phyloP scores from a whole-genome alignment of 257 asterid genomes.

The Fraxinus pennsylvanica region DNA sequence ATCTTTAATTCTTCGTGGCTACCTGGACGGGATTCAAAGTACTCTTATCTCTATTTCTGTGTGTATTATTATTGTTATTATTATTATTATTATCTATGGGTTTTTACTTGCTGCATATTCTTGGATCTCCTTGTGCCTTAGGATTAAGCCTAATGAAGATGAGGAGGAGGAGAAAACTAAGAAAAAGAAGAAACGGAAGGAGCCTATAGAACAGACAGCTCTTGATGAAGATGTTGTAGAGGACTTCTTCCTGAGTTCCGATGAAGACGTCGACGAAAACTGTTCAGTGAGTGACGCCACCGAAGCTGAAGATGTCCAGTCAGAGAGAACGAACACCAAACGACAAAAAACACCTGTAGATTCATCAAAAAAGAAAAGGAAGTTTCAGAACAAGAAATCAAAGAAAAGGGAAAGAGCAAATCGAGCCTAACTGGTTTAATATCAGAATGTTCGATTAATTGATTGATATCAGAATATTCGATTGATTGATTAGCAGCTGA shows the following conservation, averaged over 20 bases:
- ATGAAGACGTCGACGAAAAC: constrained; percentile 47
- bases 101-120: background rate
- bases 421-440: background rate
- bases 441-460: too few relatives aligned
- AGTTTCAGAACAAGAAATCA: constrained; percentile 40
- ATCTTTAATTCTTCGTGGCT: constrained; percentile 48
- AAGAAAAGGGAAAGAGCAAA: constrained; percentile 57
- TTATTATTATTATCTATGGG: background rate
- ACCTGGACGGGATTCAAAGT: constrained; percentile 55
- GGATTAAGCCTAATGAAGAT: constrained; percentile 32
- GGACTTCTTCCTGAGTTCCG: constrained; percentile 81
- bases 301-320: constrained; percentile 42
- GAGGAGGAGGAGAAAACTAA: constrained; percentile 38
- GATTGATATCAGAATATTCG: too few relatives aligned
- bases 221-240: constrained; percentile 71
- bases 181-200: constrained; percentile 36
- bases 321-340: constrained; percentile 32
- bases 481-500: too few relatives aligned
- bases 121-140: constrained; percentile 18
- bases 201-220: constrained; percentile 36
- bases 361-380: constrained; percentile 37
- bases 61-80: background rate
- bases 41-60: constrained; percentile 30
- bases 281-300: constrained; percentile 29
- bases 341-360: constrained; percentile 34